These are phyloP conservation scores for Cladosporium sp. DNA, from an alignment of 2,329 filamentous ascomycete genomes.

Conservation along the genomic window DNA sequence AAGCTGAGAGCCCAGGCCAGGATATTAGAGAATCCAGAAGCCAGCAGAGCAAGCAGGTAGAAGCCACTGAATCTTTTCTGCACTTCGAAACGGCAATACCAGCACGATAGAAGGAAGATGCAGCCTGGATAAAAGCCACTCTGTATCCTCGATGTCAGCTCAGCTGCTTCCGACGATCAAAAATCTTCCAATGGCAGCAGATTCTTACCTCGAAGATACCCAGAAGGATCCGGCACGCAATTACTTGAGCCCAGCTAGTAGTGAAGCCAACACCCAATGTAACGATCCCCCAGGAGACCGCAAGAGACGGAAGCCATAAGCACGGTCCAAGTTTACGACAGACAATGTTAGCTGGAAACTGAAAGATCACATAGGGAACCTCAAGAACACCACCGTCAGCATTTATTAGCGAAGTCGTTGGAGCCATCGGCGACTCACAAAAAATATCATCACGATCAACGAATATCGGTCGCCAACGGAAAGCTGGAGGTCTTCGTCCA, in stretches of 20 bases:
- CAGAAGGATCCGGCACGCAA: slow-evolving; percentile 52
- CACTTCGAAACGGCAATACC: slow-evolving; percentile 16
- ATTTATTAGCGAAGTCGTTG: not conserved
- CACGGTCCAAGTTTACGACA: slow-evolving; percentile 56
- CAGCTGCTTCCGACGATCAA: not conserved
- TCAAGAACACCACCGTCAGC: not conserved
- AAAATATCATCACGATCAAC: slow-evolving; percentile 62
- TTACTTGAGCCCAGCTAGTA: slow-evolving; percentile 45
- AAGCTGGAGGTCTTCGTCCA: slow-evolving; percentile 32
- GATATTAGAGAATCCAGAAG: slow-evolving; percentile 44
- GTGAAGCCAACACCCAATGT: slow-evolving; percentile 62
- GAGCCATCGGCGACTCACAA: slow-evolving; percentile 41
- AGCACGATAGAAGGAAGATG: slow-evolving; percentile 65
- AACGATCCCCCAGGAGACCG: slow-evolving; percentile 52
- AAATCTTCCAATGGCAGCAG: slow-evolving; percentile 16
- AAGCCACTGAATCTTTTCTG: slow-evolving; percentile 33
- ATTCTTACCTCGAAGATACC: slow-evolving; percentile 53
- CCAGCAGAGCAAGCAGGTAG: slow-evolving; percentile 44
- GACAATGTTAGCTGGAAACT: slow-evolving; percentile 64
- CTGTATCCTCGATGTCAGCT: not conserved
- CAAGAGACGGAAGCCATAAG: slow-evolving; percentile 29
- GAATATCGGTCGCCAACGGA: slow-evolving; percentile 13
- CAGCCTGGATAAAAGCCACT: slow-evolving; percentile 46
- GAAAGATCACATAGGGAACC: slow-evolving; percentile 59
- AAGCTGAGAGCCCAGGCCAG: slow-evolving; percentile 31